Base-by-base conservation (phyloP, 306 rosid genomes). In the Mucuna pruriens region DNA sequence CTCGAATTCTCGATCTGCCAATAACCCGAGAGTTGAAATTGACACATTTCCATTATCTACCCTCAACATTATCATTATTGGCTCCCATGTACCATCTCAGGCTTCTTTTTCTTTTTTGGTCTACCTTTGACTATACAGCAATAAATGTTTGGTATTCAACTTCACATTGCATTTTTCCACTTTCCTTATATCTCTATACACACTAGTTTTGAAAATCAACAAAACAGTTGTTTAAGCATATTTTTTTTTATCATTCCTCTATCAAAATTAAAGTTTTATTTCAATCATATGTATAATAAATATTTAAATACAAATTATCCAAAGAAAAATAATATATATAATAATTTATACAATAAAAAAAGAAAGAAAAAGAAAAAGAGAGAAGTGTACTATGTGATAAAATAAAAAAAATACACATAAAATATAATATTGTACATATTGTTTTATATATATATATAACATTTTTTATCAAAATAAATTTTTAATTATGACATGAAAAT, bases 1-100 rank as follows among this genome's bases (percentile, higher is more conserved):
- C 42, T 44, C 20, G 49, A 65, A 39, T 68, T 67, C 54, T 75
- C 20, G 65, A 84, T 80, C 68, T 49, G 33, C 20, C 65, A 55
- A 34, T 65, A 34, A n/a, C 34, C 26, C 15, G 8, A 34, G 2
- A 54, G 46, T 17, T 31, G 40, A 67, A 75, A 45, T n/a, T 57
- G 45, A 61, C 69, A 68, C 39, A 20, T 51, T 29, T 72, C 68
- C 61, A 71, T 11, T 45, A 20, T 71, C 62, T 63, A 20, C 67
- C 75, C 17, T 71, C 64, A 20, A 36, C 10, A 48, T 52, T 19
- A 49, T 64, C 69, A 19, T 55, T 42, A n/a, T 23, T 75, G 25
- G 46, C 60, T 75, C 67, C 25, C 61, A 9, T 57, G 39, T 29
- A 40, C 31, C 29, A 11, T 81, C 66, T 39, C 23, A 33, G 22